Evolutionary conservation across 805 yeast genomes (phyloP), one percentile per base, ranked within the genome.

Genomic region (Candida piceae): DNA sequence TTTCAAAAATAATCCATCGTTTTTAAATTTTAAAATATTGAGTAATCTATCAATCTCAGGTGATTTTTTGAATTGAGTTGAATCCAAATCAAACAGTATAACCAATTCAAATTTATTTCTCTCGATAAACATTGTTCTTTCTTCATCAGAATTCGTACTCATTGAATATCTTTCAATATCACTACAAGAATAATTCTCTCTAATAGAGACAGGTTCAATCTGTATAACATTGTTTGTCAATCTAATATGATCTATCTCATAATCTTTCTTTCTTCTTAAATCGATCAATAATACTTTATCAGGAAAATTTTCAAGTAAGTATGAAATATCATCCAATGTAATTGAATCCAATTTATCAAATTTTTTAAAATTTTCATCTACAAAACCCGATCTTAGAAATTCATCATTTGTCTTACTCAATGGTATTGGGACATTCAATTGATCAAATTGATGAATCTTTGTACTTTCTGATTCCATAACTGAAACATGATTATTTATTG

Each of bases 141-240:
- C 93, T 4, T 56, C 55, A 11, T 66, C 67, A 2, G 88, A 76
- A 12, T 84, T 66, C 3, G 74, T 68, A 12, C 76, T 56, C 40
- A 78, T 62, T 9, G 90, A 70, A 32, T 74, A 62, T 29, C 67
- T 70, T 47, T 82, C 84, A n/a, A 89, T 60, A 37, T 82, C 90
- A n/a, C 56, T 60, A 48, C 84, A 85, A 0, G 74, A 66, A 51
- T 75, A 74, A 8, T 64, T 61, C 1, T 60, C 55, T 35, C 76
- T 60, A 15, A 80, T 63, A 1, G 76, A 67, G 15, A 72, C 67
- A 0, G 97, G 96, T 36, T 86, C 95, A 15, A 89, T 70, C 53
- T 89, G 84, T 9, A 85, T 69, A 7, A 83, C 57, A 36, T 82
- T 74, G 10, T 64, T 60, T 18, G 76, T 62, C 10, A 71, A 63